Base-by-base conservation (phyloP, 768 basidiomycete genomes). In the Rubroboletus pulcherrimus region DNA sequence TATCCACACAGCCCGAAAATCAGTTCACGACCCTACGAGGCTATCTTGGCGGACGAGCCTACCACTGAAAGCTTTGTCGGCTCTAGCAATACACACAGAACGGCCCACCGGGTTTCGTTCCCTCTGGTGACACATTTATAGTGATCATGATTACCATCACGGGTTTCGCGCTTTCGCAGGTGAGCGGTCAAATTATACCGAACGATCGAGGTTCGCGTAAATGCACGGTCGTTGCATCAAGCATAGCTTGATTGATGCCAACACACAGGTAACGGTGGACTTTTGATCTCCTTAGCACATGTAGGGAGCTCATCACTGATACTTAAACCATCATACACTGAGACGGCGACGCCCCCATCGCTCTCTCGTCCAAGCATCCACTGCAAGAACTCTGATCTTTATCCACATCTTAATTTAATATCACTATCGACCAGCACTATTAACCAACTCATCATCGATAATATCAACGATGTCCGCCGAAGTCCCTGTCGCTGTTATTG, bases 401-500 rank as follows among this genome's bases (percentile, higher is more conserved):
- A 48, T 6, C 10, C 37, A 26, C 45, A 26, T 19, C 33, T 44
- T 63, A 43, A 49, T 37, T 12, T 50, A 49, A 30, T 34, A 17
- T 31, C 37, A 53, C 21, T 42, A 29, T 51, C 24, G 38, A 48
- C 33, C 30, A 54, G 19, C 24, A 39, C 30, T n/a, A 33, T 39
- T 33, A 38, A 38, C 42, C 7, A 49, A 52, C 17, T 40, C 40
- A 29, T 56, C 50, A 29, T 56, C 50, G 17, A 53, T 49, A 54
- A 35, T 47, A 38, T 49, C 40, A 33, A 56, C 42, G 8, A 70
- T 71, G 69, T 71, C 70, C 31, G 63, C 70, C 37, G 57, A 69
- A 55, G 45, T 62, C 14, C 69, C 69, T 6, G 65, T 64, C 49
- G 70, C 69, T 17, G 42, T 71, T 44, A 63, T 70, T 41, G 70